Evolutionary conservation across 306 rosid species (phyloP), one percentile per base, ranked within the genome.

Genomic region (Glycine soja): DNA sequence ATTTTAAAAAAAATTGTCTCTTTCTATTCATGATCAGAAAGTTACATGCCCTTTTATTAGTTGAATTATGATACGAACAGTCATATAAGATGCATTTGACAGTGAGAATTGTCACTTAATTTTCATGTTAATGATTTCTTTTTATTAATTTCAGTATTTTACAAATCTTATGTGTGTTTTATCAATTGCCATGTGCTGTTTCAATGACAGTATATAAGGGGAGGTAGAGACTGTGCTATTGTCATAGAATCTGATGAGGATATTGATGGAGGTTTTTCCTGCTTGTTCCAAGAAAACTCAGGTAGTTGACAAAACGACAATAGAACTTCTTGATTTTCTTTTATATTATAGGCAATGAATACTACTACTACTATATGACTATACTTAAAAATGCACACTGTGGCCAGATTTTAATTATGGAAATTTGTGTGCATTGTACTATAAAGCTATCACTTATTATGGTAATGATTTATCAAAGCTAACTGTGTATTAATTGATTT

Each of bases 161-260:
- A 38, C 48, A 72, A 59, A 69, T 38, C 32, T 24, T 63, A 19
- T 47, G 36, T 10, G 40, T 46, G 48, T 30, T 80, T 72, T 62
- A 54, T 81, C 70, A 75, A 18, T 75, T 82, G 38, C 43, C 48
- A 7, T 24, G 34, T 24, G 66, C 42, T 68, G 73, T 80, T 81
- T 64, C 66, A 78, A 82, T 82, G 86, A 66, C 89, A 84, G 88
- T 14, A 14, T 73, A 46, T 75, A 34, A 81, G 83, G 82, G 91
- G 86, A 88, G 94, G 84, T 85, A 85, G 84, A 81, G 89, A 86
- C 85, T 64, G 79, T 67, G 83, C 87, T 87, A 76, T 96, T 75
- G 74, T 90, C 82, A 88, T 93, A 51, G 98, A 92, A 67, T 92
- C 98, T 2, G 99, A 96, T 70, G 99, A 93, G 86, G 99, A 96